A percentile compares a stretch with the other conserved stretches of the same genome.
These are phyloP conservation scores for Metschnikowia reukaufii DNA, from an alignment of 805 yeast species.

Conservation along the genomic window DNA sequence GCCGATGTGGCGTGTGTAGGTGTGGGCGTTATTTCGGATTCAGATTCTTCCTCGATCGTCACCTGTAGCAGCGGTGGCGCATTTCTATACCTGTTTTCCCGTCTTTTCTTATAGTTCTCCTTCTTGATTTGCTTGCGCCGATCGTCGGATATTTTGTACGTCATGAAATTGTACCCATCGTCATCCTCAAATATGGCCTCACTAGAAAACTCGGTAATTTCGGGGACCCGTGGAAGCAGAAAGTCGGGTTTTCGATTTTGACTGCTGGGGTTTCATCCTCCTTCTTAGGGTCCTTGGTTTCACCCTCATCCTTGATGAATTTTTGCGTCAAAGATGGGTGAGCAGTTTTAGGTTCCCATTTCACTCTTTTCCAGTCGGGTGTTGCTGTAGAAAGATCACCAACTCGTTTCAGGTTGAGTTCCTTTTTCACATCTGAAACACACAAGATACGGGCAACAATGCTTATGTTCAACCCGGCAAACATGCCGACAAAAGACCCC, in stretches of 20 bases:
- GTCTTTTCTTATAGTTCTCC: neutral
- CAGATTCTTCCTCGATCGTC: constrained; percentile 19
- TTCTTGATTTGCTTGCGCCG: neutral
- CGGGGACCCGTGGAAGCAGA: constrained; percentile 3
- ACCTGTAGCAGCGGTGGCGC: constrained; percentile 11
- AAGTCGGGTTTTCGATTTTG: constrained; percentile 1
- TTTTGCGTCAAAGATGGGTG: neutral
- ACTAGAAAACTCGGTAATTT: constrained; percentile 7
- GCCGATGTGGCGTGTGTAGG: constrained; percentile 8
- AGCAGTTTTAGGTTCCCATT: neutral
- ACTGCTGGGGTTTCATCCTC: neutral
- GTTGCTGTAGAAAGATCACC: neutral
- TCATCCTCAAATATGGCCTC: constrained; percentile 19
- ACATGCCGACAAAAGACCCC: constrained; percentile 18
- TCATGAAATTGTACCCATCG: constrained; percentile 20
- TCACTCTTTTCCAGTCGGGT: constrained; percentile 8
- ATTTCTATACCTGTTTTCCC: constrained; percentile 4
- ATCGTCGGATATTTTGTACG: constrained; percentile 7
- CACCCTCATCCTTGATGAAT: too few relatives aligned
- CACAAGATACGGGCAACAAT: constrained; percentile 9
- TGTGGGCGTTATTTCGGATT: constrained; percentile 15
- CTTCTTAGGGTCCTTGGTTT: neutral
- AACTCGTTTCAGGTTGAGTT: neutral
- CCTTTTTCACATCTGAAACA: constrained; percentile 1
- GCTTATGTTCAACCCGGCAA: constrained; percentile 19